These are phyloP conservation scores for Stentor coeruleus DNA, from an alignment of 73 alveolate genomes.

Conservation along the genomic window DNA sequence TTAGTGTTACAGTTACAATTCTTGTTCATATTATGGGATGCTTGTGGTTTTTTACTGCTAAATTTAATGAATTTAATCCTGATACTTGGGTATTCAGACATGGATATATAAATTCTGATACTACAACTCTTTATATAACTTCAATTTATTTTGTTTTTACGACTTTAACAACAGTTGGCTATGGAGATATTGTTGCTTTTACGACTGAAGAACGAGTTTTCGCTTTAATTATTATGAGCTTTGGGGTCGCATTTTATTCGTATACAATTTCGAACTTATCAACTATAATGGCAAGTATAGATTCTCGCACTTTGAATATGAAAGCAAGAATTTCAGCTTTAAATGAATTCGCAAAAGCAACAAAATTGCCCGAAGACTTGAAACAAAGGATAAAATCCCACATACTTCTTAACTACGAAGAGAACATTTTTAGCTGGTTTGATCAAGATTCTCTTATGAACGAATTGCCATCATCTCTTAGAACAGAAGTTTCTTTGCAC, in stretches of 20 bases:
- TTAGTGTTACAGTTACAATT: neutral
- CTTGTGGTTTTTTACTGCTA: conserved; percentile 27
- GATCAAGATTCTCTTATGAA: conserved; percentile 22
- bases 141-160: conserved; percentile 22
- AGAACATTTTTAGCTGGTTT: conserved; percentile 18
- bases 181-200: conserved; percentile 33
- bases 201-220: neutral
- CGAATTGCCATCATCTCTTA: conserved; percentile 28
- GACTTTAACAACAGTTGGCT: conserved; percentile 33
- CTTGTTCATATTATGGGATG: conserved; percentile 32
- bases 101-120: conserved; percentile 26
- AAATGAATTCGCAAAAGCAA: conserved; percentile 30
- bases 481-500: conserved; percentile 29
- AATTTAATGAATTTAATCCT: conserved; percentile 26
- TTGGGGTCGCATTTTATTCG: conserved; percentile 60
- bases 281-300: conserved; percentile 39
- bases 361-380: conserved; percentile 28
- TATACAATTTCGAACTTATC: conserved; percentile 62
- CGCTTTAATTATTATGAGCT: neutral
- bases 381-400: neutral
- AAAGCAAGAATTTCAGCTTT: conserved; percentile 10
- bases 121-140: conserved; percentile 18
- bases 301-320: neutral
- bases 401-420: conserved; percentile 10
- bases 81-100: conserved; percentile 32